phyloP scores from a whole-genome alignment of 768 basidiomycete genomes.

The Tulasnella sp. region DNA sequence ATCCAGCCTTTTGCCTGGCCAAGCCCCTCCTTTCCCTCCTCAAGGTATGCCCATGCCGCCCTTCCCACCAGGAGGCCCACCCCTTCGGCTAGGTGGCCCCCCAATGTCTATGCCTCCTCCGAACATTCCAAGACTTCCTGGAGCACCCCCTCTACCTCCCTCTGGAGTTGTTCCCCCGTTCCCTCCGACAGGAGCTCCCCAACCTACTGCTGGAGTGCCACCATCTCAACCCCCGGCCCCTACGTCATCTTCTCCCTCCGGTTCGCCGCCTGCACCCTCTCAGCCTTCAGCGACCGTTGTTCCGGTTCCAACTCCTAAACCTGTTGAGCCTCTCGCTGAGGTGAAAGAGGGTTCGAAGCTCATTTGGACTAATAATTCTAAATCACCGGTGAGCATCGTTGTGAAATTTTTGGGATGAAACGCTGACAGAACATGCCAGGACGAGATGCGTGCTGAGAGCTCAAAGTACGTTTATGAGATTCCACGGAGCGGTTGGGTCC shows the following conservation, averaged over 20 bases:
- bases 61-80: conserved; percentile 28
- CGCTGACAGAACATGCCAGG: conserved; percentile 37
- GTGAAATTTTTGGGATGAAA: neutral
- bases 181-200: conserved; percentile 15
- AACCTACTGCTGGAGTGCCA: neutral
- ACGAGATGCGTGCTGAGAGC: conserved; percentile 64
- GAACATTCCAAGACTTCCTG: conserved; percentile 20
- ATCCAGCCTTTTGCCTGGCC: conserved; percentile 30
- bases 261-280: conserved; percentile 3
- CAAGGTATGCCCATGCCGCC: conserved; percentile 28
- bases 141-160: conserved; percentile 20
- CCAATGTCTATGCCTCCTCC: conserved; percentile 21
- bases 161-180: neutral
- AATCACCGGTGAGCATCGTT: conserved; percentile 55
- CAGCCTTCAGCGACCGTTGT: conserved; percentile 16
- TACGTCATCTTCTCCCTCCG: conserved; percentile 22
- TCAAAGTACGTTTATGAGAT: conserved; percentile 41
- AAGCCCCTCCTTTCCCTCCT: conserved; percentile 28
- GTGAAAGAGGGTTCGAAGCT: conserved; percentile 71
- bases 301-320: conserved; percentile 42
- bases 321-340: conserved; percentile 58
- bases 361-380: conserved; percentile 70
- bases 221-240: conserved; percentile 25
- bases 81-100: conserved; percentile 29
- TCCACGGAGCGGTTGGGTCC: neutral